A percentile compares a stretch with the other conserved stretches of the same genome.
Evolutionary conservation across 371 early-diverging fungal genomes (phyloP).

Genomic region (Apophysomyces sp.): DNA sequence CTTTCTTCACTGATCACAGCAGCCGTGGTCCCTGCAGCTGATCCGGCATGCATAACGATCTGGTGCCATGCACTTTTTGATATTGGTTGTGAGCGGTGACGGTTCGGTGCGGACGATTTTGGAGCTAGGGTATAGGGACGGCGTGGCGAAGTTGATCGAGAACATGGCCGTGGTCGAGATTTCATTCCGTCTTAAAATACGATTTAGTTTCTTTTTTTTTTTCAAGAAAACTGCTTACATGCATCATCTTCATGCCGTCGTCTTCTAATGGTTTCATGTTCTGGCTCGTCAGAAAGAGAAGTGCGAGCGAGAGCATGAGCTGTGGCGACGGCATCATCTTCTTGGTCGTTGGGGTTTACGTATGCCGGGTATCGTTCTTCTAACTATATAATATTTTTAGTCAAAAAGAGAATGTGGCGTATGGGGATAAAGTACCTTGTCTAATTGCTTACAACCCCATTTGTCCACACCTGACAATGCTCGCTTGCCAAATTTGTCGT

Average conservation of each 20-base stretch:
- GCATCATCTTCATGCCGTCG: slow-evolving; percentile 11
- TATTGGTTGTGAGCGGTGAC: slow-evolving; percentile 1
- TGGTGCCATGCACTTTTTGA: slow-evolving; percentile 58
- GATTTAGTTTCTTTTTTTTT: slow-evolving; percentile 1
- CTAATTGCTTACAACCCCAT: slow-evolving; percentile 40
- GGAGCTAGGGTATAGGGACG: slow-evolving; percentile 18
- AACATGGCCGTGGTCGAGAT: slow-evolving; percentile 21
- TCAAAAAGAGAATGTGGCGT: background rate
- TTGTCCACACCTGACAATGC: slow-evolving; percentile 29
- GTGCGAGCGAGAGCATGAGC: slow-evolving; percentile 33
- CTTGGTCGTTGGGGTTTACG: slow-evolving; percentile 2
- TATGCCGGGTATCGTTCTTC: background rate
- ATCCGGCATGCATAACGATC: slow-evolving; percentile 64
- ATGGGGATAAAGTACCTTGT: slow-evolving; percentile 9
- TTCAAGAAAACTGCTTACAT: background rate
- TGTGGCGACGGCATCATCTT: slow-evolving; percentile 36
- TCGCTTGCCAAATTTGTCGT: slow-evolving; percentile 33
- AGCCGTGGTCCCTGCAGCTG: slow-evolving; percentile 66
- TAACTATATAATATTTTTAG: background rate
- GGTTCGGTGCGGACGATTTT: slow-evolving; percentile 8
- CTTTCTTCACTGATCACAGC: slow-evolving; percentile 74
- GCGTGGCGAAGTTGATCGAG: slow-evolving; percentile 36
- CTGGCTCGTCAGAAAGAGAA: slow-evolving; percentile 24
- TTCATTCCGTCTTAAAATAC: background rate
- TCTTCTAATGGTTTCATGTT: slow-evolving; percentile 11